These are phyloP conservation scores for Parascedosporium putredinis DNA, from an alignment of 2,329 filamentous ascomycete genomes.

Conservation along the genomic window DNA sequence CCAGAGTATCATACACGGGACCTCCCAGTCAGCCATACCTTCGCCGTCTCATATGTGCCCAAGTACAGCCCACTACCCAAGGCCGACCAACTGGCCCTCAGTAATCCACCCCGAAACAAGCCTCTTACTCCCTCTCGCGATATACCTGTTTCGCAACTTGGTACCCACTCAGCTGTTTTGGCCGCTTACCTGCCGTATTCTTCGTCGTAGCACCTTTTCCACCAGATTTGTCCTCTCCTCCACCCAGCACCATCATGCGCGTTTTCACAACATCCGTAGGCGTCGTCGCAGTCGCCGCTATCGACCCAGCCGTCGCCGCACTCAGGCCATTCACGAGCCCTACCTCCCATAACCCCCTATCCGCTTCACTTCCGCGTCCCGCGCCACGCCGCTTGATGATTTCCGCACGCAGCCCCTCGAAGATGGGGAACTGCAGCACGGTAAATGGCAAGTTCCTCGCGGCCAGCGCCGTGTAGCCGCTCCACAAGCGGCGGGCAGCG, in stretches of 20 bases:
- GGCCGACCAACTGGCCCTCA: conserved; percentile 73
- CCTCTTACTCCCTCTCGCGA: conserved; percentile 57
- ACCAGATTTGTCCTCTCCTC: conserved; percentile 20
- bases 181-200: conserved; percentile 16
- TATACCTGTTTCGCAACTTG: conserved; percentile 57
- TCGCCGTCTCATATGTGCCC: conserved; percentile 74
- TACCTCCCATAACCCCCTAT: conserved; percentile 46
- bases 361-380: conserved; percentile 17
- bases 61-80: conserved; percentile 76
- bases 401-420: conserved; percentile 55
- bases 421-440: conserved; percentile 79
- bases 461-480: conserved; percentile 71
- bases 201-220: conserved; percentile 11
- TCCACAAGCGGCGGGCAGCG: conserved; percentile 47
- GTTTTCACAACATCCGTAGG: conserved; percentile 88
- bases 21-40: conserved; percentile 42
- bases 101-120: conserved; percentile 63
- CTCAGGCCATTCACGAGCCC: conserved; percentile 61
- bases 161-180: conserved; percentile 34
- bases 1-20: no score
- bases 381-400: conserved; percentile 28
- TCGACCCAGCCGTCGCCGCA: conserved; percentile 61
- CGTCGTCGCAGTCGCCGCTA: conserved; percentile 74
- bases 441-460: conserved; percentile 81
- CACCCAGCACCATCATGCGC: conserved; percentile 68